phyloP scores from a whole-genome alignment of 1,284 basidiomycete species.

The Apiotrichum sp. region DNA sequence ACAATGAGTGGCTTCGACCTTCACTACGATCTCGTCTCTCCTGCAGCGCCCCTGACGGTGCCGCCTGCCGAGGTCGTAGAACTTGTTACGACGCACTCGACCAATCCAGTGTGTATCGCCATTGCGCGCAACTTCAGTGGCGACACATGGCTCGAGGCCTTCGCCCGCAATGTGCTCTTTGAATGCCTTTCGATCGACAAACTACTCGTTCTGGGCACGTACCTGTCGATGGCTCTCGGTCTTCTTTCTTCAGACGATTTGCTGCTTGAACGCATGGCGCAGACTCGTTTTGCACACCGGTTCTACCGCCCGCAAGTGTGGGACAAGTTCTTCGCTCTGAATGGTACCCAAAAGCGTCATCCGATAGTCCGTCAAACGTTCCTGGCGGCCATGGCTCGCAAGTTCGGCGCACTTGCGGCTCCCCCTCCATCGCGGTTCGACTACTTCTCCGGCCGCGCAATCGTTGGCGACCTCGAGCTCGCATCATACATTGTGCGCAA shows the following conservation, averaged over 20 bases:
- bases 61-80: slow-evolving; percentile 64
- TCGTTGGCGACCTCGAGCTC: not conserved
- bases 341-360: slow-evolving; percentile 20
- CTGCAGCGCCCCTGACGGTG: slow-evolving; percentile 57
- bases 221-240: slow-evolving; percentile 55
- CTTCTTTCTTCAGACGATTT: slow-evolving; percentile 1
- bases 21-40: slow-evolving; percentile 73
- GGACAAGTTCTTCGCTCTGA: slow-evolving; percentile 20
- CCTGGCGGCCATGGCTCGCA: slow-evolving; percentile 13
- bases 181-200: slow-evolving; percentile 89
- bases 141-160: slow-evolving; percentile 54
- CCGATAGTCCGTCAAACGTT: slow-evolving; percentile 33
- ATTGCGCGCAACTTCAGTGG: slow-evolving; percentile 70
- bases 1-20: slow-evolving; percentile 60
- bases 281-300: slow-evolving; percentile 21
- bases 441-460: not conserved
- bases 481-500: slow-evolving; percentile 22
- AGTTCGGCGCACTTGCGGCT: not conserved
- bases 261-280: slow-evolving; percentile 19
- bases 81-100: slow-evolving; percentile 77
- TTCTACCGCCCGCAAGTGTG: slow-evolving; percentile 28
- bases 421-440: not conserved
- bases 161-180: slow-evolving; percentile 67
- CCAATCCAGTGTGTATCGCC: slow-evolving; percentile 65
- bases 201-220: slow-evolving; percentile 64